Evolutionary conservation across 2,329 filamentous ascomycete genomes (phyloP), one percentile per base, ranked within the genome.

Genomic region (Colletotrichum horii): DNA sequence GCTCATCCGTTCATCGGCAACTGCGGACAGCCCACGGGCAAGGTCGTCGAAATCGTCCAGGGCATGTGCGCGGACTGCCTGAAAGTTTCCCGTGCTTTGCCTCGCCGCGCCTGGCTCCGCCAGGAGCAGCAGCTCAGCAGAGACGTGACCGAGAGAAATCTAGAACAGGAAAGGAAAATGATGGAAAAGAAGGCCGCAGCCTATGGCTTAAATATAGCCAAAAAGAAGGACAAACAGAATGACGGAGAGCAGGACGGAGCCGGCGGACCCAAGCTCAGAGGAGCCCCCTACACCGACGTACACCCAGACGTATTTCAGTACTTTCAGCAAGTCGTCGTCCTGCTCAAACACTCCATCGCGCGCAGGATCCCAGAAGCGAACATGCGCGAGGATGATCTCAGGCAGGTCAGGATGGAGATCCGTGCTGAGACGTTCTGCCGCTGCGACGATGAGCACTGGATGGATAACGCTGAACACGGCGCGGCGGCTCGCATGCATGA

Each of bases 171-270:
- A n/a, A 14, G 6, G 6, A 48, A 4, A 48, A 7, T 3, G 11
- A 22, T 48, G 43, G 43, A n/a, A 22, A 48, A 22, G 1, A 2
- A 48, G n/a, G 43, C 43, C n/a, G 12, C 19, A 0, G 43, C 0
- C 43, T n/a, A 12, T 0, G 43, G 43, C 1, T 48, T n/a, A 22
- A 22, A 48, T 0, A 48, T 1, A 1, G 19, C 43, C 43, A 1
- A 48, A 4, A 22, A 48, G 0, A 0, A 48, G 43, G 43, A 48
- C 43, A 7, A 48, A 12, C n/a, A 22, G 1, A 3, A 48, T 4
- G 2, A 48, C n/a, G 43, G 43, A 43, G 38, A n/a, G 2, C 19
- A 43, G 19, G 38, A 43, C 38, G 4, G 19, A 11, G 19, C 19
- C 38, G 19, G 8, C 38, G 19, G 19, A 43, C 43, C 43, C n/a